Evolutionary conservation across 1,284 basidiomycete genomes (phyloP).

Genomic region (Leccinum griseonigrum): DNA sequence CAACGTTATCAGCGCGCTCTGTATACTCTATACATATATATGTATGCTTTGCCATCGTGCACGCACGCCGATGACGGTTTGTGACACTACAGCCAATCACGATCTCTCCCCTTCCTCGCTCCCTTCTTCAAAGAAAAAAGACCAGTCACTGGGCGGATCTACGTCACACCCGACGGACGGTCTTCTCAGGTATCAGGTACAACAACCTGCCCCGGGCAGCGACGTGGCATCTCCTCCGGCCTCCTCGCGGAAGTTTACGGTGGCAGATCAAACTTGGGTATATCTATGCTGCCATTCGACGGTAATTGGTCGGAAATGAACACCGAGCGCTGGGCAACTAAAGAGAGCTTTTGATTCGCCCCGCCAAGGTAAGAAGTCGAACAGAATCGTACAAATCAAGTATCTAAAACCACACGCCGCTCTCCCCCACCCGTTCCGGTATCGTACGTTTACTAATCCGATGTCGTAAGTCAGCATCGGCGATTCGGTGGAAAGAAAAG

Average conservation of each 20-base stretch:
- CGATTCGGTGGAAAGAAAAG: background rate
- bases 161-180: background rate
- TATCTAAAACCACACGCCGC: background rate
- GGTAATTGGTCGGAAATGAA: slow-evolving; percentile 12
- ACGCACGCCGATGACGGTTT: background rate
- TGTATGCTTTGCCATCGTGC: background rate
- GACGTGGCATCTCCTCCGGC: background rate
- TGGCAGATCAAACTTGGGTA: background rate
- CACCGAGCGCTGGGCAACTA: background rate
- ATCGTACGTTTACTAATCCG: slow-evolving; percentile 15
- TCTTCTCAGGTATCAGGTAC: background rate
- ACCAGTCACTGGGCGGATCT: slow-evolving; percentile 2
- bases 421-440: background rate
- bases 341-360: background rate
- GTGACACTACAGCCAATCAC: background rate
- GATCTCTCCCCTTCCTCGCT: background rate
- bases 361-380: background rate
- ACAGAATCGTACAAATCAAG: slow-evolving; percentile 18
- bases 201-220: background rate
- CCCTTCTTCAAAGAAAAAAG: background rate
- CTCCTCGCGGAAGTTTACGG: background rate
- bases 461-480: slow-evolving; percentile 1
- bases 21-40: background rate
- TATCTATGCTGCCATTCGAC: background rate
- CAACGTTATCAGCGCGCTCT: background rate